phyloP scores from a whole-genome alignment of 305 asterid species.

The Fraxinus sp. region DNA sequence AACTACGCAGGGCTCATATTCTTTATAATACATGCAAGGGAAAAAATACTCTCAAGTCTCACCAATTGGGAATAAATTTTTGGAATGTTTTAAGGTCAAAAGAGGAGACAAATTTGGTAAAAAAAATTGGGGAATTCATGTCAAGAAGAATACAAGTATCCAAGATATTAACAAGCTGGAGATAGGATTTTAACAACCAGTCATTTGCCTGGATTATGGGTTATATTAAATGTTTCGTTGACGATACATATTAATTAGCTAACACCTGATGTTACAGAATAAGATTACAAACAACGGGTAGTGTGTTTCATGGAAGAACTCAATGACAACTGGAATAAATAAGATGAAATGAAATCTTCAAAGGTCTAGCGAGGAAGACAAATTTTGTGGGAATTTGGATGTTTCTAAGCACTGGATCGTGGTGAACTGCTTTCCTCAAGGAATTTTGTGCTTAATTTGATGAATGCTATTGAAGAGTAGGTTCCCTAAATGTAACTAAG shows the following conservation, averaged over 20 bases:
- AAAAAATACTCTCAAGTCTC: neutral
- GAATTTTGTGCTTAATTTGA: neutral
- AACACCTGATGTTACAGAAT: constrained; percentile 18
- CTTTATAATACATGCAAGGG: neutral
- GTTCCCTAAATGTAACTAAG: neutral
- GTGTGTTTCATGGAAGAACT: neutral
- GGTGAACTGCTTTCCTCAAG: neutral
- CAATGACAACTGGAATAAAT: neutral
- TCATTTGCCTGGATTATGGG: neutral
- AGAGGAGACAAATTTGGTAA: neutral
- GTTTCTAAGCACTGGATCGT: neutral
- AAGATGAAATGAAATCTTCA: neutral
- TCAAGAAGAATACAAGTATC: neutral
- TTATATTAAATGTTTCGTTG: neutral
- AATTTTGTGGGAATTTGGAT: neutral
- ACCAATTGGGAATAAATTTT: neutral
- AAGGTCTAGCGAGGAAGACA: neutral
- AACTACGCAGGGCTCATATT: neutral
- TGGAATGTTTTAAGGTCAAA: neutral
- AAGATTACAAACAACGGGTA: constrained; percentile 17
- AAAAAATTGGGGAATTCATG: neutral
- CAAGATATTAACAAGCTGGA: neutral
- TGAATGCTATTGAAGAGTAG: neutral
- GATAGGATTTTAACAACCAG: neutral
- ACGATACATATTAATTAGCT: constrained; percentile 6